These are phyloP conservation scores for Cyathus striatus DNA, from an alignment of 768 basidiomycete species.

Conservation along the genomic window DNA sequence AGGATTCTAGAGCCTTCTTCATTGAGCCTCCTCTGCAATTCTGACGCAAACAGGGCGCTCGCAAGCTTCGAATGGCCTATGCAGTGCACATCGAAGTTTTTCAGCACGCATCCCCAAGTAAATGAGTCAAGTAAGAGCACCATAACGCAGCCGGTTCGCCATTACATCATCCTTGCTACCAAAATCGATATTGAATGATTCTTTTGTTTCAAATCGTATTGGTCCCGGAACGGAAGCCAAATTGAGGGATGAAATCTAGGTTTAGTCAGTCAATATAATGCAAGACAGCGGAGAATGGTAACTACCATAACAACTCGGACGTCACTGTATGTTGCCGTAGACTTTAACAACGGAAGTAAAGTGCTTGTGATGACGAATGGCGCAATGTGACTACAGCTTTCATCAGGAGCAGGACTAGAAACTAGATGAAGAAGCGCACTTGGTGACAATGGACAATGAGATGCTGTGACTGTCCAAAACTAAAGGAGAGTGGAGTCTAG, in stretches of 20 bases:
- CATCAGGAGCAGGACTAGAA: neutral
- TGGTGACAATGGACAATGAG: neutral
- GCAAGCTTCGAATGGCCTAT: neutral
- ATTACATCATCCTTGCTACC: neutral
- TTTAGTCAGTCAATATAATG: neutral
- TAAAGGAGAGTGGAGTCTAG: neutral
- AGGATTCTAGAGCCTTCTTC: neutral
- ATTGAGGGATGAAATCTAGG: neutral
- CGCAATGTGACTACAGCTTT: neutral
- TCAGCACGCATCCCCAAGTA: too few relatives aligned
- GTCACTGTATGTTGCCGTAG: neutral
- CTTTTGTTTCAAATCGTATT: neutral
- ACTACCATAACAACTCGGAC: neutral
- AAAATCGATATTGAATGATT: neutral
- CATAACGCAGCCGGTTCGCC: neutral
- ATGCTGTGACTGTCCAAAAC: neutral
- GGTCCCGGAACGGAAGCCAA: neutral
- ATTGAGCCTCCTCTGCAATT: neutral
- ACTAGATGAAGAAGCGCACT: neutral
- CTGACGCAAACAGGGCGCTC: neutral
- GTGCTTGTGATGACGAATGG: neutral
- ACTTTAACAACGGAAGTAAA: neutral
- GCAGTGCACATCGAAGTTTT: too few relatives aligned
- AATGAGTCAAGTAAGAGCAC: neutral
- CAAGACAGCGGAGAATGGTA: neutral